These are phyloP conservation scores for Telfairia occidentalis DNA, from an alignment of 331 rosid genomes.

Conservation along the genomic window DNA sequence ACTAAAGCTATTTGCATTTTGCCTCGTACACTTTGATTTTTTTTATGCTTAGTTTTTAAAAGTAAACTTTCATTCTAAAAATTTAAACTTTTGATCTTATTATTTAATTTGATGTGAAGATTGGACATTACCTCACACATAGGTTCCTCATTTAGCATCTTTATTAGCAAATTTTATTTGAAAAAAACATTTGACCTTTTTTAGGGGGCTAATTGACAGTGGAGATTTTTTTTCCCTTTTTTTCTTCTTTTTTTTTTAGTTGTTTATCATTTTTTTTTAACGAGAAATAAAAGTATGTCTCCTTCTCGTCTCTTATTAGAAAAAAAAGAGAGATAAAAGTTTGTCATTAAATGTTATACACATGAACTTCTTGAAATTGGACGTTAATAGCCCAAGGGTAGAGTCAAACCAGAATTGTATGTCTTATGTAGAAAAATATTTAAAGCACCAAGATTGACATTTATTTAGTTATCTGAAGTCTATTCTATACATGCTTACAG, in stretches of 20 bases:
- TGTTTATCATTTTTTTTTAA: background rate
- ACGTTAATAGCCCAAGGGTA: background rate
- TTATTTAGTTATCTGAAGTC: background rate
- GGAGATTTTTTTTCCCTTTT: background rate
- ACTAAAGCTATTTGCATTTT: background rate
- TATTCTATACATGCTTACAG: background rate
- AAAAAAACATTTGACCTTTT: background rate
- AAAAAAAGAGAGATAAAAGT: background rate
- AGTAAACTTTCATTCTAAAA: background rate
- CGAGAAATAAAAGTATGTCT: background rate
- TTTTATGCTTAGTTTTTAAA: background rate
- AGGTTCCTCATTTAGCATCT: background rate
- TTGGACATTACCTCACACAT: background rate
- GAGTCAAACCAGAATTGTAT: background rate
- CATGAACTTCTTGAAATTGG: background rate
- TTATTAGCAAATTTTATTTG: background rate
- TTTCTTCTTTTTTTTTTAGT: background rate
- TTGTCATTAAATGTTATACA: background rate
- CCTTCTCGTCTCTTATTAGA: too few relatives aligned
- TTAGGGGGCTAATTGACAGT: background rate
- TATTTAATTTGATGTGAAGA: background rate
- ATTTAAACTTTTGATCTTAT: background rate
- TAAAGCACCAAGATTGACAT: background rate
- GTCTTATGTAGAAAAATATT: background rate
- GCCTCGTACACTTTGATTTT: background rate